Evolutionary conservation across 1,139 yeast genomes (phyloP), one percentile per base, ranked within the genome.

Genomic region (Blastobotrys arbuscula): DNA sequence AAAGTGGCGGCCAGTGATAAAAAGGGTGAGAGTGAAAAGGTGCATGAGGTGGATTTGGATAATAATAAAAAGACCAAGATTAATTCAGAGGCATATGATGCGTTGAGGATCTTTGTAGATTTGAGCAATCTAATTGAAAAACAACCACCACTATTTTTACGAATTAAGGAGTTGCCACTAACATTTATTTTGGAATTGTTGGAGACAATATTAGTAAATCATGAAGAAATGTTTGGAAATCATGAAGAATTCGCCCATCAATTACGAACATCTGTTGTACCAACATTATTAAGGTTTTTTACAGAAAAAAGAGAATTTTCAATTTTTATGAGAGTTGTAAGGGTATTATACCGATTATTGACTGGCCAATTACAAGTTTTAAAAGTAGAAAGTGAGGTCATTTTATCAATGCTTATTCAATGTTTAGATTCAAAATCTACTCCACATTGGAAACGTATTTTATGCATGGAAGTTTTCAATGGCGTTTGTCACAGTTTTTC

Each of bases 351-450:
- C 43, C 69, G 86, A 5, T 63, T 89, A 40, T 67, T 89, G 13
- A 70, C 78, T 18, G 73, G 80, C 10, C 89, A 83, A 53, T 71
- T 88, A 36, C 65, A 72, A 0, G 75, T 79, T 15, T 67, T 90
- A 33, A 82, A 78, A 46, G 76, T 85, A 36, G 97, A 90, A 64
- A 75, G 87, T 28, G 96, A 88, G 60, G 88, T 88, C 7, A 78
- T 90, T 1, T 66, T 90, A 20, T 81, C 95, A 0, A 72, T 84
- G 38, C 66, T 89, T 35, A 84, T 85, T 26, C 95, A 86, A 58
- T 74, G 79, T 39, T 63, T 87, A 9, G 72, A 77, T 1, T 65
- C 68, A 7, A 78, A 76, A 2, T 69, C 79, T 0, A 75, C 73
- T 1, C 78, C 81, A 1, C 53, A 59, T 16, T 90, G 97, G 96